phyloP scores from a whole-genome alignment of 345 rosid genomes.

The Bruguiera sexangula region DNA sequence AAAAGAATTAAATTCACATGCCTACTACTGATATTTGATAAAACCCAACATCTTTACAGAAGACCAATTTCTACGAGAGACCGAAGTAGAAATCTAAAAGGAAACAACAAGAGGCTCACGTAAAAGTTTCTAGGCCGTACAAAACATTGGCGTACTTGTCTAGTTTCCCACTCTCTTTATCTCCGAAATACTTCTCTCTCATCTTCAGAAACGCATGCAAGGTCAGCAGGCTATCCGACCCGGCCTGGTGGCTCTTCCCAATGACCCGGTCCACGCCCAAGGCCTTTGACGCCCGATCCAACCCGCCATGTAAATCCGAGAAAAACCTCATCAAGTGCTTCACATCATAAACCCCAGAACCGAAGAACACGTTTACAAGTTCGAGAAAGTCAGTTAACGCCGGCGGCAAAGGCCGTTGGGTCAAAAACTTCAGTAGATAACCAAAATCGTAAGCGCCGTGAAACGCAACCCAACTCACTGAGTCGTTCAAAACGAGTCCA shows the following conservation, averaged over 20 bases:
- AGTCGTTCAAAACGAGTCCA: conserved; percentile 66
- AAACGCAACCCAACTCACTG: conserved; percentile 86
- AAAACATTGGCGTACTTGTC: conserved; percentile 74
- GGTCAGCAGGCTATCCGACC: conserved; percentile 84
- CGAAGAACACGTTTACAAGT: conserved; percentile 51
- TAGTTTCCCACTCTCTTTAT: conserved; percentile 39
- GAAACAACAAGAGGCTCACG: not conserved
- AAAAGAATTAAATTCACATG: not conserved
- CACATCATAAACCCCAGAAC: conserved; percentile 59
- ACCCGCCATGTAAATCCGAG: conserved; percentile 58
- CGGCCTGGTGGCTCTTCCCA: conserved; percentile 91
- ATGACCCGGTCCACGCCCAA: conserved; percentile 61
- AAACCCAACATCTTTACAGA: not conserved
- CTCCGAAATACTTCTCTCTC: conserved; percentile 52
- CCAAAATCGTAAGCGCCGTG: conserved; percentile 97
- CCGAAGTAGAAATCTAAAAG: not conserved
- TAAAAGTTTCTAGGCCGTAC: conserved; percentile 53
- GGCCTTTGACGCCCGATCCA: conserved; percentile 61
- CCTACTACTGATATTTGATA: not conserved
- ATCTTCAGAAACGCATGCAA: conserved; percentile 76
- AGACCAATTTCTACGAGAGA: not conserved
- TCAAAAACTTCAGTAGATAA: conserved; percentile 74
- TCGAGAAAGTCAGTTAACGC: conserved; percentile 47
- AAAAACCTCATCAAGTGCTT: conserved; percentile 79
- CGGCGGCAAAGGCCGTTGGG: conserved; percentile 52